These are phyloP conservation scores for Aspergillus taichungensis DNA, from an alignment of 495 filamentous ascomycete genomes.

Conservation along the genomic window DNA sequence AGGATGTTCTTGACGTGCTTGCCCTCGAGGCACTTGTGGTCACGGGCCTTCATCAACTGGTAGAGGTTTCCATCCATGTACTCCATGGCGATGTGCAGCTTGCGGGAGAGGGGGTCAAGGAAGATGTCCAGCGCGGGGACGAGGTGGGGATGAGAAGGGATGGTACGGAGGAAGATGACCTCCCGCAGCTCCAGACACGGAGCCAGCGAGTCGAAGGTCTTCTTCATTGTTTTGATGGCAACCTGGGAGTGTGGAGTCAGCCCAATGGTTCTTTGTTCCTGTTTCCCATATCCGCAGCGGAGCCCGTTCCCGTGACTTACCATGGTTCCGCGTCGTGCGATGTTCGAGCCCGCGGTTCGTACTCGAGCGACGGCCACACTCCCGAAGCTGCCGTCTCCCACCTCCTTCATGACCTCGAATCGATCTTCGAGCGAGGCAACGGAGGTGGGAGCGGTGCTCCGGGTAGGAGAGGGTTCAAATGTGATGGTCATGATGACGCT, in stretches of 20 bases:
- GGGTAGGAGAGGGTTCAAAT: constrained; percentile 50
- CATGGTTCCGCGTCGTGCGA: constrained; percentile 85
- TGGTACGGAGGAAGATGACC: constrained; percentile 86
- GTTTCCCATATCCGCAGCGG: constrained; percentile 5
- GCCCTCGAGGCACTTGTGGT: constrained; percentile 86
- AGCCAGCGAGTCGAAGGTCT: constrained; percentile 86
- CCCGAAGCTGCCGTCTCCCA: constrained; percentile 97
- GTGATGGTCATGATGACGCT: constrained; percentile 56
- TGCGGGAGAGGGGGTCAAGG: constrained; percentile 87
- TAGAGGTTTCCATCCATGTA: constrained; percentile 99
- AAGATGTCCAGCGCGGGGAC: constrained; percentile 98
- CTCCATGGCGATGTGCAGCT: constrained; percentile 98
- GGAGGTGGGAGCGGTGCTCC: constrained; percentile 42
- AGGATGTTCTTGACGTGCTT: constrained; percentile 95
- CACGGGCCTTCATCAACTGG: constrained; percentile 95
- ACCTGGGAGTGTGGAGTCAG: constrained; percentile 52
- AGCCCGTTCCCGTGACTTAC: constrained; percentile 44
- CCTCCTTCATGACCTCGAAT: constrained; percentile 95
- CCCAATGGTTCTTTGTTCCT: background rate
- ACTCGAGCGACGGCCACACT: constrained; percentile 90
- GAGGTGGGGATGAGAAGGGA: constrained; percentile 81
- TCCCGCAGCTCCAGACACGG: constrained; percentile 90
- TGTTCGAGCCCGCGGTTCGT: constrained; percentile 75
- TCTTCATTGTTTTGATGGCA: constrained; percentile 99
- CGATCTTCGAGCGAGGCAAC: constrained; percentile 64